phyloP scores from a whole-genome alignment of 768 basidiomycete species.

The Russula griseocarnosa region DNA sequence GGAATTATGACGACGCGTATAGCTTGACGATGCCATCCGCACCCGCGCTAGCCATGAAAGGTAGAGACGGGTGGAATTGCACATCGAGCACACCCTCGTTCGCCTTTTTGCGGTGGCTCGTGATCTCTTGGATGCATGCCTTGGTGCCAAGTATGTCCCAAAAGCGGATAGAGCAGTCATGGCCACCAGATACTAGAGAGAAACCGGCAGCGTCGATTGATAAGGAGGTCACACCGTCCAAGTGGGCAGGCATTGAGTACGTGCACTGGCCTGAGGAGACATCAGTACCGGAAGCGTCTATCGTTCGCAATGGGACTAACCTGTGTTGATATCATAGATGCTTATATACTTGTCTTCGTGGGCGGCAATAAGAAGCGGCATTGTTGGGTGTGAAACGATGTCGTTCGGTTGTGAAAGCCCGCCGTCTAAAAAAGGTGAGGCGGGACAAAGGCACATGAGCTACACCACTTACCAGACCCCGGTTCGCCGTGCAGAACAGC shows the following conservation, averaged over 20 bases:
- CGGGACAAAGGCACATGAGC: background rate
- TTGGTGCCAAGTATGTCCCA: conserved; percentile 86
- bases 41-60: conserved; percentile 91
- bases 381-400: conserved; percentile 85
- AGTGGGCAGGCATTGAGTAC: conserved; percentile 84
- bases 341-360: conserved; percentile 94
- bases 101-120: conserved; percentile 84
- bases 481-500: conserved; percentile 43
- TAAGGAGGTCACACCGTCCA: conserved; percentile 87
- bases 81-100: conserved; percentile 89
- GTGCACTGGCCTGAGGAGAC: conserved; percentile 67
- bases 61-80: conserved; percentile 76
- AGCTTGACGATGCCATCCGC: conserved; percentile 92
- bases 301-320: conserved; percentile 41
- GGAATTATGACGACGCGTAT: conserved; percentile 72
- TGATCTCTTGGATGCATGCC: conserved; percentile 84
- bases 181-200: conserved; percentile 82
- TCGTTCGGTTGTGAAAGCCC: conserved; percentile 80
- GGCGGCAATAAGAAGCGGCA: conserved; percentile 81
- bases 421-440: conserved; percentile 47
- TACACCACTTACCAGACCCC: conserved; percentile 16
- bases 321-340: conserved; percentile 79
- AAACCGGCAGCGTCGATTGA: conserved; percentile 86
- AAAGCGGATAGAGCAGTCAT: conserved; percentile 91
- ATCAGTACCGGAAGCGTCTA: background rate